A percentile compares a stretch with the other conserved stretches of the same genome.
Evolutionary conservation across 2,329 filamentous ascomycete species (phyloP).

Genomic region (Tricladium varicosporioides): DNA sequence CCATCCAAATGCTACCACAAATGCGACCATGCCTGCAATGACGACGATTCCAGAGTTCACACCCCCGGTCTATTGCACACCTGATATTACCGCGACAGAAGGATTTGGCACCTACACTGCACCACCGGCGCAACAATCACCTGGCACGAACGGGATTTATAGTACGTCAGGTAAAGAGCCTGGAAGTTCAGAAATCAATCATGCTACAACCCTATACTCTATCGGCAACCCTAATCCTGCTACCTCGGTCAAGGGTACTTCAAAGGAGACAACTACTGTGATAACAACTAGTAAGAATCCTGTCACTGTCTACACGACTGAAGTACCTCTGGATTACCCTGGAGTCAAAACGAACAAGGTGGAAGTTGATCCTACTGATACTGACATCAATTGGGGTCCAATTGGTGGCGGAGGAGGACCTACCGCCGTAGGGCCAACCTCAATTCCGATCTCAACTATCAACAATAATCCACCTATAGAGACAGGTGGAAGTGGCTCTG

Average conservation of each 20-base stretch:
- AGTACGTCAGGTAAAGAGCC: too few relatives aligned
- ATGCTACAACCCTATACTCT: too few relatives aligned
- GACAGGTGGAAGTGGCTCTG: background rate
- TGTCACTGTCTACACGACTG: conserved; percentile 18
- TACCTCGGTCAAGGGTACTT: background rate
- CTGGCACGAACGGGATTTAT: too few relatives aligned
- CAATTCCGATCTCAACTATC: conserved; percentile 3
- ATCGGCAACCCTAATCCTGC: too few relatives aligned
- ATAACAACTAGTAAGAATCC: conserved; percentile 28
- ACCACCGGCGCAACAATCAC: too few relatives aligned
- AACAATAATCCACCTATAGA: background rate
- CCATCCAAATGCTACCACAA: conserved; percentile 13
- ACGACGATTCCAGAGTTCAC: conserved; percentile 24
- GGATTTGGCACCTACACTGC: too few relatives aligned
- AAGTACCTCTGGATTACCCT: conserved; percentile 11
- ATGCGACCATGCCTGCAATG: conserved; percentile 7
- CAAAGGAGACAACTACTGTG: conserved; percentile 14
- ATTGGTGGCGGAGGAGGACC: background rate
- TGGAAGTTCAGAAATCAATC: too few relatives aligned
- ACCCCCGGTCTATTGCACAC: conserved; percentile 23
- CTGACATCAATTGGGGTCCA: background rate
- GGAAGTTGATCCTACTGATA: background rate
- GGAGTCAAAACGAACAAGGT: conserved; percentile 3
- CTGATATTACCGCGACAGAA: background rate
- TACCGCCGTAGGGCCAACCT: background rate